A percentile compares a stretch with the other conserved stretches of the same genome.
Conservation (phyloP, 2,329 filamentous ascomycete genomes). For the Parastagonospora nodorum region DNA sequence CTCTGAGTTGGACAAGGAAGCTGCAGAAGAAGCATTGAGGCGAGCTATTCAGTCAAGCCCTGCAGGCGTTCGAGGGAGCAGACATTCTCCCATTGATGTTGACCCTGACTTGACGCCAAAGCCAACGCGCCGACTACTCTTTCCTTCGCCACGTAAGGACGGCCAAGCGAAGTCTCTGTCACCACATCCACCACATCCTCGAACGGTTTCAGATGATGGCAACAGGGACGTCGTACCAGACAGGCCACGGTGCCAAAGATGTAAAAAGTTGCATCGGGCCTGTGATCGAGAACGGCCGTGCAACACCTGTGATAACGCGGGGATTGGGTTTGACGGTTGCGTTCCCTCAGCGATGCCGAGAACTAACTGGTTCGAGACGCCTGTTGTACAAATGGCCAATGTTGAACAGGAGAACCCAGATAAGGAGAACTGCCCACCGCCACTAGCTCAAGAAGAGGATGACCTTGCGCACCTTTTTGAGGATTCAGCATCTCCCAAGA, state of each 20-base stretch:
- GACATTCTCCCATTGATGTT: constrained; percentile 55
- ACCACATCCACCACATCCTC: constrained; percentile 45
- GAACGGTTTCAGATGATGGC: constrained; percentile 4
- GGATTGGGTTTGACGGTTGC: constrained; percentile 26
- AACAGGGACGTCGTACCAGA: constrained; percentile 19
- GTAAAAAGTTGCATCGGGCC: constrained; percentile 26
- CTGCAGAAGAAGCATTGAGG: constrained; percentile 49
- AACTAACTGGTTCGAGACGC: constrained; percentile 22
- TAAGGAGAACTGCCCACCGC: constrained; percentile 62
- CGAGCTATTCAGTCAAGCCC: constrained; percentile 68
- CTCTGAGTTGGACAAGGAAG: constrained; percentile 16
- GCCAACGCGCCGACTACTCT: constrained; percentile 72
- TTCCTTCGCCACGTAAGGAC: constrained; percentile 75
- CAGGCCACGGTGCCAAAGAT: constrained; percentile 30
- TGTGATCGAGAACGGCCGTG: constrained; percentile 36
- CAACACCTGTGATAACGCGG: constrained; percentile 24
- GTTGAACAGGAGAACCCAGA: constrained; percentile 46
- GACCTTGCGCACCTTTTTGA: constrained; percentile 71
- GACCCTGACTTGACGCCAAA: constrained; percentile 60
- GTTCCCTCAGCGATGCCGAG: constrained; percentile 22
- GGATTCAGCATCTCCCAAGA: constrained; percentile 63
- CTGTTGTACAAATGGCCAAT: constrained; percentile 13
- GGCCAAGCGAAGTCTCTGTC: constrained; percentile 66
- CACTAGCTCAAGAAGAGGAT: constrained; percentile 49
- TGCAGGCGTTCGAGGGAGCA: constrained; percentile 55